A percentile compares a stretch with the other conserved stretches of the same genome.
phyloP scores from a whole-genome alignment of 2,329 filamentous ascomycete genomes.

The Bipolaris gigantea region DNA sequence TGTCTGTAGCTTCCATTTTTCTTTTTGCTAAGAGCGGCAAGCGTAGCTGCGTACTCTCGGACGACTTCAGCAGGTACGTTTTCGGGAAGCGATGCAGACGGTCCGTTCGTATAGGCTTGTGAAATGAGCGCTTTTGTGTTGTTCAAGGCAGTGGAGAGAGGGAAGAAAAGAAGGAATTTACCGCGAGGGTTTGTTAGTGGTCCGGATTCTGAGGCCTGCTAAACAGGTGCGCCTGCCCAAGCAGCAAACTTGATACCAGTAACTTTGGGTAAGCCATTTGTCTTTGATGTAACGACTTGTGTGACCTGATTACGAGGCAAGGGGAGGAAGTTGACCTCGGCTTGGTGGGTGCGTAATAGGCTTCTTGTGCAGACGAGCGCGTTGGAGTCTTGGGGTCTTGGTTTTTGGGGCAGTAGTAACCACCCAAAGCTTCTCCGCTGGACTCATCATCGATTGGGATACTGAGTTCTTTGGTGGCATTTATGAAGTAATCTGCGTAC shows the following conservation, averaged over 20 bases:
- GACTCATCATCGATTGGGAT: conserved; percentile 26
- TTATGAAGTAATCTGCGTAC: conserved; percentile 21
- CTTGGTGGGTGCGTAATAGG: conserved; percentile 22
- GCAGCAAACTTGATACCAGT: conserved; percentile 26
- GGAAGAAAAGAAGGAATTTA: conserved; percentile 29
- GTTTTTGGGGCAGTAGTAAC: conserved; percentile 27
- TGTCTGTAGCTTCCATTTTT: too few relatives aligned
- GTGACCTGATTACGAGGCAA: conserved; percentile 21
- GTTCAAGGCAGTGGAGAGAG: conserved; percentile 22
- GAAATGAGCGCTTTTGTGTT: conserved; percentile 15
- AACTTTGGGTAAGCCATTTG: conserved; percentile 15
- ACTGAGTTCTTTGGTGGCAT: conserved; percentile 17
- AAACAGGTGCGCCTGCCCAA: conserved; percentile 12
- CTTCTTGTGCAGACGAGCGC: conserved; percentile 26
- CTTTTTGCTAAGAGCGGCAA: conserved; percentile 1
- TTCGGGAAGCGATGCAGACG: conserved; percentile 20
- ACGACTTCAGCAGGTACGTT: conserved; percentile 19
- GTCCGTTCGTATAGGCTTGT: conserved; percentile 16
- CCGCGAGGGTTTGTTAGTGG: conserved; percentile 21
- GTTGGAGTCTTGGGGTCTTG: conserved; percentile 14
- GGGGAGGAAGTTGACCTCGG: conserved; percentile 26
- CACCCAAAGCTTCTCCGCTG: conserved; percentile 24
- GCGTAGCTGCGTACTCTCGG: conserved; percentile 19
- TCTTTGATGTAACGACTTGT: conserved; percentile 15
- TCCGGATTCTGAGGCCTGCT: conserved; percentile 12